phyloP scores from a whole-genome alignment of 805 yeast species.

The Jamesozyma spencerorum region DNA sequence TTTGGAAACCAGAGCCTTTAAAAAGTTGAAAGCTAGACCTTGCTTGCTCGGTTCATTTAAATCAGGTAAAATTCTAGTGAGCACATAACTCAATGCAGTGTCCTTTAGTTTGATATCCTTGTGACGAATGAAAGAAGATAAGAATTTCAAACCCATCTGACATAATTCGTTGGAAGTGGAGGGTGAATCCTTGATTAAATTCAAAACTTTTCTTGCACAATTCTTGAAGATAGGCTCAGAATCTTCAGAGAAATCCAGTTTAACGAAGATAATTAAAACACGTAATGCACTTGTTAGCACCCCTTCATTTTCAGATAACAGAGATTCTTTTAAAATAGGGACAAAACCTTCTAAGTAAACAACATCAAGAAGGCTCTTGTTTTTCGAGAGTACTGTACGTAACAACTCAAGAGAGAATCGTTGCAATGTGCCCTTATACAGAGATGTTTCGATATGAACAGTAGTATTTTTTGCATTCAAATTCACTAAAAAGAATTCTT shows the following conservation, averaged over 20 bases:
- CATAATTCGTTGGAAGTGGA: slow-evolving; percentile 69
- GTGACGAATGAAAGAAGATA: slow-evolving; percentile 64
- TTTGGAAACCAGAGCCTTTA: slow-evolving; percentile 67
- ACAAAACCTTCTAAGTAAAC: slow-evolving; percentile 62
- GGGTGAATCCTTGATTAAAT: slow-evolving; percentile 65
- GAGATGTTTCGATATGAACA: slow-evolving; percentile 46
- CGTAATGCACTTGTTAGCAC: slow-evolving; percentile 62
- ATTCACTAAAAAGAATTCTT: slow-evolving; percentile 67
- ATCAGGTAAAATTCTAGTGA: slow-evolving; percentile 72
- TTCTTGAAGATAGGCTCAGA: slow-evolving; percentile 41
- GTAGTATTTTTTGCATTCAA: slow-evolving; percentile 49
- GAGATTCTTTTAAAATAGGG: slow-evolving; percentile 55
- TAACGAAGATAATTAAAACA: slow-evolving; percentile 49
- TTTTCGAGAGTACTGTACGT: slow-evolving; percentile 58
- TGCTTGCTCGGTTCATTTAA: slow-evolving; percentile 83
- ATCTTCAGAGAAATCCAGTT: slow-evolving; percentile 50
- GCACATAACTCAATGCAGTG: slow-evolving; percentile 60
- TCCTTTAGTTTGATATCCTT: slow-evolving; percentile 60
- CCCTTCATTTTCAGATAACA: slow-evolving; percentile 63
- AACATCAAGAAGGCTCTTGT: slow-evolving; percentile 49
- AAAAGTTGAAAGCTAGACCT: slow-evolving; percentile 76
- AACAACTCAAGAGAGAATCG: slow-evolving; percentile 70
- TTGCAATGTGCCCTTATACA: slow-evolving; percentile 54
- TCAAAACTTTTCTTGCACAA: slow-evolving; percentile 52
- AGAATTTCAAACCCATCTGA: slow-evolving; percentile 66